Evolutionary conservation across 768 basidiomycete genomes (phyloP), one percentile per base, ranked within the genome.

Genomic region (Tylopilus subfusipes): DNA sequence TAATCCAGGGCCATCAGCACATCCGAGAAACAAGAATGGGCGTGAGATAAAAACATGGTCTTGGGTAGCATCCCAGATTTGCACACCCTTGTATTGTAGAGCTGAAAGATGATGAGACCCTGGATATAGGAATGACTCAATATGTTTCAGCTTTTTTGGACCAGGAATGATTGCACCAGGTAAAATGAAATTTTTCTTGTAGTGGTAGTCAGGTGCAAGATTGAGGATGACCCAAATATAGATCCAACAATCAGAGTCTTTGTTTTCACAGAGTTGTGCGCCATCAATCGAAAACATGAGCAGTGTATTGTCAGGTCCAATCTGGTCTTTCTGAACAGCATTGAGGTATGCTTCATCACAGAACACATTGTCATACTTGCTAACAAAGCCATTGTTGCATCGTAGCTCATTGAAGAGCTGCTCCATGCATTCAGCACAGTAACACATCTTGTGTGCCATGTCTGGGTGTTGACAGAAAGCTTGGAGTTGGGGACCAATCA

Each of bases 201-300:
- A 58, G 0, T n/a, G 7, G 0, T 40, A 2, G 1, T 48, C 21
- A 0, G 52, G 77, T 6, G 33, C 4, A 16, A 0, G 54, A 18
- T 1, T 47, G 0, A 25, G 14, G 1, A 79, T 39, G 1, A 78
- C 51, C 73, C 73, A 76, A 1, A 78, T 73, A 13, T 63, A 68
- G 0, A 73, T 63, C 70, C 72, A 73, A 18, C 57, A 58, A 4
- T 55, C 19, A 0, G 48, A 53, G 7, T 53, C 30, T 16, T 57
- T 58, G 8, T 31, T 47, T 3, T 50, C 16, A 4, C 1, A 74
- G 69, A 79, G 68, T 53, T 79, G 76, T 0, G 72, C 70, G 2
- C 77, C 75, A 50, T 79, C 71, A 2, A 50, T 47, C 7, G 16
- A 48, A 6, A 48, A n/a, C 16, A 51, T 27, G 2, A 51, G 31